phyloP scores from a whole-genome alignment of 1,139 yeast species.

The Saccharomyces hybrid region DNA sequence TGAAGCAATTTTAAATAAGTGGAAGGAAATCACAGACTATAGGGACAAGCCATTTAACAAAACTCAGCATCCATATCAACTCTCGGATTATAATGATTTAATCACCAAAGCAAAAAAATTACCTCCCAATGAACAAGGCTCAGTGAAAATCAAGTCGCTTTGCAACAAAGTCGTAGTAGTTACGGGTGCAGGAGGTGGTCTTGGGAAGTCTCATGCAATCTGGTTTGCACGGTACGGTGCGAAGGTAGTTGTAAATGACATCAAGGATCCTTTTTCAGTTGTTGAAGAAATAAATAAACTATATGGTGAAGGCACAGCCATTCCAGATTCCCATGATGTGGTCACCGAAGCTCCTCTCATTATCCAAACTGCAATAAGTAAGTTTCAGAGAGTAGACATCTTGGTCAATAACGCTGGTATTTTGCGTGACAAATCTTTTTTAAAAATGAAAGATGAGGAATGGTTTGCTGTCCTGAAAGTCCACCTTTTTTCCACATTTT shows the following conservation, averaged over 20 bases:
- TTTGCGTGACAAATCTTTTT: constrained; percentile 81
- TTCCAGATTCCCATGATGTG: constrained; percentile 75
- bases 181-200: constrained; percentile 95
- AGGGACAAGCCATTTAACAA: constrained; percentile 48
- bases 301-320: constrained; percentile 71
- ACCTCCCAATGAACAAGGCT: constrained; percentile 45
- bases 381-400: constrained; percentile 79
- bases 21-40: constrained; percentile 59
- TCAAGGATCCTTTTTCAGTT: constrained; percentile 64
- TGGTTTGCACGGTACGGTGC: constrained; percentile 89
- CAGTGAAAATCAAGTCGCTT: constrained; percentile 49
- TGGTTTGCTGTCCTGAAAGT: constrained; percentile 81
- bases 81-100: constrained; percentile 54
- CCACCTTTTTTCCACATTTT: constrained; percentile 76
- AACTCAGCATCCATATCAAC: constrained; percentile 58
- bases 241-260: constrained; percentile 89
- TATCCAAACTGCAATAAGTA: constrained; percentile 67
- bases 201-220: constrained; percentile 86
- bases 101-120: constrained; percentile 45
- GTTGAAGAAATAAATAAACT: constrained; percentile 63
- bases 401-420: constrained; percentile 93
- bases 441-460: constrained; percentile 73
- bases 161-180: constrained; percentile 82
- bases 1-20: constrained; percentile 69
- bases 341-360: constrained; percentile 71